Conservation (phyloP, 2,329 filamentous ascomycete genomes). For the Fusarium stilboides region DNA sequence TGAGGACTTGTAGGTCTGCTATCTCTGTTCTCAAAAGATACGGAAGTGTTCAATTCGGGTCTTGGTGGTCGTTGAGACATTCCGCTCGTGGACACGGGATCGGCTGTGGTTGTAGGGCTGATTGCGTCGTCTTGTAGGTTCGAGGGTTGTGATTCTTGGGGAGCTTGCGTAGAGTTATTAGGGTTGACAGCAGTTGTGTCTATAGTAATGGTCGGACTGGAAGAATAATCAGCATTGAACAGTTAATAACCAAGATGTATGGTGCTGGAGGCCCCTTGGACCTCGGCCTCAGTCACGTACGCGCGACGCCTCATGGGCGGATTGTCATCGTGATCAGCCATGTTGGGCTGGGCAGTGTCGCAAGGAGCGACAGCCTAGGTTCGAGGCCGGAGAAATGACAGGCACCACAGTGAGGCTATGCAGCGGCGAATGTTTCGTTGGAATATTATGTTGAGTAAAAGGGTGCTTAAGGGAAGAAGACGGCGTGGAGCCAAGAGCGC, state of each 20-base stretch:
- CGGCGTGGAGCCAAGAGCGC: constrained; percentile 45
- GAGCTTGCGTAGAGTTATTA: constrained; percentile 50
- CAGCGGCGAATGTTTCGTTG: constrained; percentile 34
- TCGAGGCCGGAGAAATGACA: constrained; percentile 18
- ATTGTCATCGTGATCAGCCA: constrained; percentile 45
- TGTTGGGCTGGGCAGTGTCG: constrained; percentile 34
- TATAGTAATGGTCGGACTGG: constrained; percentile 69
- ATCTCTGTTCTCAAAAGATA: constrained; percentile 76
- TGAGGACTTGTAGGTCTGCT: constrained; percentile 80
- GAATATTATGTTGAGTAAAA: constrained; percentile 37
- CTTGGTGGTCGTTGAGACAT: constrained; percentile 45
- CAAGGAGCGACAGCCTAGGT: constrained; percentile 28
- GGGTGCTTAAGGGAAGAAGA: constrained; percentile 37
- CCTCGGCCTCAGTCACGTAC: constrained; percentile 40
- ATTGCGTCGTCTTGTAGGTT: constrained; percentile 59
- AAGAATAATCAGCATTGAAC: constrained; percentile 33
- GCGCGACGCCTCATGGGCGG: constrained; percentile 49
- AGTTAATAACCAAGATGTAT: constrained; percentile 19
- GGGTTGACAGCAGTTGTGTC: constrained; percentile 63
- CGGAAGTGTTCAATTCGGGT: constrained; percentile 66
- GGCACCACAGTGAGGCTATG: constrained; percentile 43
- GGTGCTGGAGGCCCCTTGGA: constrained; percentile 30
- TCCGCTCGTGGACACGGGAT: constrained; percentile 50
- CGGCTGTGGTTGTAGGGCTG: constrained; percentile 58
- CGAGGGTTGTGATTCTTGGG: constrained; percentile 46